Percentiles rank a stretch among this genome's conserved stretches.
Conservation (phyloP, 2,329 filamentous ascomycete species). For the Hypoxylon sp. region DNA sequence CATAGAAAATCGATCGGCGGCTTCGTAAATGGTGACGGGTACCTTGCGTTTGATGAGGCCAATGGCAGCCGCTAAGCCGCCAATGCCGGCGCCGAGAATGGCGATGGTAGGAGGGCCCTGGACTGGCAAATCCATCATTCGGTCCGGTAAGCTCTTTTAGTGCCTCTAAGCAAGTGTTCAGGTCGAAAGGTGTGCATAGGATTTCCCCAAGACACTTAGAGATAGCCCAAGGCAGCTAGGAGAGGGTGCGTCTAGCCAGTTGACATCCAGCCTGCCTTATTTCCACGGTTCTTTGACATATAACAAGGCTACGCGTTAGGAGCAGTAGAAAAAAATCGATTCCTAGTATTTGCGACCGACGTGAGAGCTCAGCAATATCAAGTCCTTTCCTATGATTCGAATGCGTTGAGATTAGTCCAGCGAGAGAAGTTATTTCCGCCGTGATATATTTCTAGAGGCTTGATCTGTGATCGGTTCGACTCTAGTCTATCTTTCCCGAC, state of each 20-base stretch:
- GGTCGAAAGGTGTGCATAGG: not conserved
- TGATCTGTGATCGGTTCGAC: not conserved
- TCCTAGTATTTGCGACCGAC: not conserved
- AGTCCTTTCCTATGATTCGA: not conserved
- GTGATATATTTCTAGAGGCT: not conserved
- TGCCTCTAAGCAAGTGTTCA: not conserved
- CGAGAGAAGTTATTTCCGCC: not conserved
- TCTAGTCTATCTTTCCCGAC: constrained; percentile 7
- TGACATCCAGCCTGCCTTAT: not conserved
- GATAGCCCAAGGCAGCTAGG: not conserved
- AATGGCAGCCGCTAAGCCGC: constrained; percentile 49
- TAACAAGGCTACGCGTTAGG: not conserved
- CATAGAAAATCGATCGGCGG: constrained; percentile 43
- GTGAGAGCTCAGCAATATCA: not conserved
- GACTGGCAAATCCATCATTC: constrained; percentile 2
- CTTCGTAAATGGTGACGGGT: constrained; percentile 48
- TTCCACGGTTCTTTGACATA: not conserved
- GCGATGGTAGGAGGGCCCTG: constrained; percentile 40
- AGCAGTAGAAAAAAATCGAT: not conserved
- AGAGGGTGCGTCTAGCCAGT: not conserved
- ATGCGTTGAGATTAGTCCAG: not conserved
- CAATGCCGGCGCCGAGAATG: constrained; percentile 50
- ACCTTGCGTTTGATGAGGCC: constrained; percentile 48
- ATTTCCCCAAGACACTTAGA: not conserved
- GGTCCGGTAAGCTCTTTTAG: not conserved